Evolutionary conservation across 768 basidiomycete genomes (phyloP).

Genomic region (Agrocybe pediades): DNA sequence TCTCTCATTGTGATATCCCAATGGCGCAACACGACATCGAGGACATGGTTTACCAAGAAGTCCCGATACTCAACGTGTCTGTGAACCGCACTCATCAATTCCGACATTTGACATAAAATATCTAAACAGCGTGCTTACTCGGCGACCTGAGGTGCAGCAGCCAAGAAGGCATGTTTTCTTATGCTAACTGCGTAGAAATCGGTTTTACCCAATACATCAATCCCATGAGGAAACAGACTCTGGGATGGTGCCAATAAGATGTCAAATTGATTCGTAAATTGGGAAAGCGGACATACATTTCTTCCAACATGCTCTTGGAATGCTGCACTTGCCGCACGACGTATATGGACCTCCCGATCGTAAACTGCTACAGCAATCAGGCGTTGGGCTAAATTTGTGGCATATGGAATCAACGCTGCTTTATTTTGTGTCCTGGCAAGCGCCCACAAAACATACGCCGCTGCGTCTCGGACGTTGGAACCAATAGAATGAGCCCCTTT

Average conservation of each 20-base stretch:
- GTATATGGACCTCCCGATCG: slow-evolving; percentile 93
- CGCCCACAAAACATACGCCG: slow-evolving; percentile 94
- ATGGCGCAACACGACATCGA: slow-evolving; percentile 77
- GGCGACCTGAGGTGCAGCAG: slow-evolving; percentile 85
- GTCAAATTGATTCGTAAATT: slow-evolving; percentile 1
- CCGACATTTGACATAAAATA: neutral
- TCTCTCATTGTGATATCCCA: slow-evolving; percentile 87
- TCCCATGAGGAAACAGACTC: slow-evolving; percentile 92
- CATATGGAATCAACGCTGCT: slow-evolving; percentile 58
- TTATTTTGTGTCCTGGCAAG: slow-evolving; percentile 78
- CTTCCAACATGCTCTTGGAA: slow-evolving; percentile 97
- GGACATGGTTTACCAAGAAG: slow-evolving; percentile 70
- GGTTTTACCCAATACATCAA: slow-evolving; percentile 87
- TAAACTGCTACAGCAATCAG: slow-evolving; percentile 83
- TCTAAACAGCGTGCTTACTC: slow-evolving; percentile 50
- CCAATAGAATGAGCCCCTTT: slow-evolving; percentile 94
- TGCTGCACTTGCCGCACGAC: slow-evolving; percentile 94
- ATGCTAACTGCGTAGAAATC: slow-evolving; percentile 96
- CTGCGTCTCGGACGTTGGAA: slow-evolving; percentile 91
- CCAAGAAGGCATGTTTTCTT: slow-evolving; percentile 80
- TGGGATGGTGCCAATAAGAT: slow-evolving; percentile 31
- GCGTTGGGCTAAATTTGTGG: slow-evolving; percentile 62
- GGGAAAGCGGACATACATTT: slow-evolving; percentile 56
- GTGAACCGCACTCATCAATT: slow-evolving; percentile 8
- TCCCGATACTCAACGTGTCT: slow-evolving; percentile 81